phyloP scores from a whole-genome alignment of 2,329 filamentous ascomycete genomes.

The Saccharata proteae region DNA sequence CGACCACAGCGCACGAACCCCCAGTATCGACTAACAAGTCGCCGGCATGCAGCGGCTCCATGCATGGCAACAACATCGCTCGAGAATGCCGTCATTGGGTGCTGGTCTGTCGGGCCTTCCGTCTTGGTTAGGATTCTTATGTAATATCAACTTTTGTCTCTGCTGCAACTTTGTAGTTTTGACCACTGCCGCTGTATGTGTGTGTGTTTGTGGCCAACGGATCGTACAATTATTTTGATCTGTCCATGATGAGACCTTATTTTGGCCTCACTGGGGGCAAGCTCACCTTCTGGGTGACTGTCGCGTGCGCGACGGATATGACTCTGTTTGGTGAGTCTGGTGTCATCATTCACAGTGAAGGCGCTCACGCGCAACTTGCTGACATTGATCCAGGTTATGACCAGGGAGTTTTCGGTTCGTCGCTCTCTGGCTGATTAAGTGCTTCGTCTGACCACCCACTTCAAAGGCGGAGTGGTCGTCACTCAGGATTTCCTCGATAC shows the following conservation, averaged over 20 bases:
- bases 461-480: conserved; percentile 39
- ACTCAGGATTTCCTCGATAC: conserved; percentile 40
- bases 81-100: too few species aligned
- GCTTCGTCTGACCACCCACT: too few species aligned
- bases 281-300: conserved; percentile 46
- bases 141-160: too few species aligned
- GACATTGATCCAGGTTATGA: conserved; percentile 22
- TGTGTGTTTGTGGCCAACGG: too few species aligned
- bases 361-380: conserved; percentile 18
- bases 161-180: too few species aligned
- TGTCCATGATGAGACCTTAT: conserved; percentile 26
- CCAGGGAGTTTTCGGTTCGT: conserved; percentile 40
- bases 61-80: too few species aligned
- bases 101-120: too few species aligned
- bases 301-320: conserved; percentile 38
- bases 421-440: not conserved
- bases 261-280: conserved; percentile 43
- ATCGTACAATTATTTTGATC: not conserved
- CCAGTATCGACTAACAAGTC: too few species aligned
- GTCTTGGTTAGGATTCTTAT: too few species aligned
- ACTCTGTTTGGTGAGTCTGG: conserved; percentile 26
- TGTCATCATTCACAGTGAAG: conserved; percentile 21
- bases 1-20: too few species aligned
- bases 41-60: too few species aligned
- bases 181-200: too few species aligned